These are phyloP conservation scores for Boletus vermiculosoides DNA, from an alignment of 768 basidiomycete species.

Conservation along the genomic window DNA sequence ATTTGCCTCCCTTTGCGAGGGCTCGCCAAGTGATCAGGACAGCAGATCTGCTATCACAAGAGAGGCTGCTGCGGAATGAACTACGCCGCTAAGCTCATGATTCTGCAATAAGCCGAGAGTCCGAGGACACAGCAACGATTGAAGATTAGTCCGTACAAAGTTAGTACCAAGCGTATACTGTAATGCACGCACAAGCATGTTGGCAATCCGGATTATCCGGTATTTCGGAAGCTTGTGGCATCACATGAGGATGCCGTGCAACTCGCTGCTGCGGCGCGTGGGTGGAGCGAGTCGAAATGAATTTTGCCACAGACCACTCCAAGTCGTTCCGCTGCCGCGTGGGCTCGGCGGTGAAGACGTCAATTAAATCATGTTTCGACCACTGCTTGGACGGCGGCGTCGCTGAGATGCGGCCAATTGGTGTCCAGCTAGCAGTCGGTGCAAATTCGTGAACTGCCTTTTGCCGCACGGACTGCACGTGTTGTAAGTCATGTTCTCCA, in stretches of 20 bases:
- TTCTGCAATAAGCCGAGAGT: neutral
- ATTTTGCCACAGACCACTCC: neutral
- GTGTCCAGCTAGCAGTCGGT: neutral
- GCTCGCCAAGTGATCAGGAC: neutral
- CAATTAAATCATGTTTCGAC: neutral
- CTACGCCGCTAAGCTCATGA: neutral
- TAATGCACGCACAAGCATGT: neutral
- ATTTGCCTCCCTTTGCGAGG: neutral
- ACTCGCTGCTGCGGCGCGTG: neutral
- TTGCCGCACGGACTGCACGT: slow-evolving; percentile 26
- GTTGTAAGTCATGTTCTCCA: slow-evolving; percentile 15
- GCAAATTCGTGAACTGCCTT: neutral
- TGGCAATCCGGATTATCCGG: neutral
- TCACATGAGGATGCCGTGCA: slow-evolving; percentile 7
- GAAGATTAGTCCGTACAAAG: neutral
- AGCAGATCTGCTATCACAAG: neutral
- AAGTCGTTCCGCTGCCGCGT: neutral
- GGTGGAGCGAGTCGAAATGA: neutral
- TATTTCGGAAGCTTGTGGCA: neutral
- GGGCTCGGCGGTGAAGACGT: neutral
- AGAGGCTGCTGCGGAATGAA: neutral
- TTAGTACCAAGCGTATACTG: neutral
- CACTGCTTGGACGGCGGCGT: neutral
- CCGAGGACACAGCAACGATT: neutral
- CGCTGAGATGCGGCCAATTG: neutral